Base-by-base conservation (phyloP, 1,139 yeast species). In the Candida anutae region DNA sequence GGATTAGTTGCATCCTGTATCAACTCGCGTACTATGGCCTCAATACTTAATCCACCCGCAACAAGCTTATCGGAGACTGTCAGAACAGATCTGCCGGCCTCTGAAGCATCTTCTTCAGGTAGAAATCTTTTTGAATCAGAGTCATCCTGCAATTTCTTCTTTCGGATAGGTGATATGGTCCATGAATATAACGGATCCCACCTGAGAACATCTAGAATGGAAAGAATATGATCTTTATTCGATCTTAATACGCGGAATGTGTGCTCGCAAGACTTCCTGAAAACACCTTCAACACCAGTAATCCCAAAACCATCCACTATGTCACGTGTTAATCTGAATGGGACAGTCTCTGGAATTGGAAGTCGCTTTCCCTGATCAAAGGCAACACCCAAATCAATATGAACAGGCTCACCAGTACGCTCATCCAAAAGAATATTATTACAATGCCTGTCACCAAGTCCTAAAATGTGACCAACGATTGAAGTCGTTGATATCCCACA, bases 101-200 rank as follows among this genome's bases (percentile, higher is more conserved):
- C 94, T 4, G 85, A 74, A 1, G 76, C 82, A 32, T 72, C 77
- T 30, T 69, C 69, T 27, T 61, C 66, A 5, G 62, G 55, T 8
- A 10, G 16, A 5, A 6, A 8, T 12, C 47, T 29, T 5, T 33
- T 38, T 2, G 29, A 53, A 5, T 40, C 37, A 13, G 46, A 58
- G 17, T 53, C 62, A 21, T 61, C 69, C 43, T 79, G 85, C 13
- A 79, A 44, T 37, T 66, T 71, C 37, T 66, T 68, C 46, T 65
- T 73, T 32, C 79, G 50, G 10, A 81, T 51, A 0, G 93, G 90
- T 1, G 94, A 80, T 25, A 84, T 62, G 1, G 79, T 74, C 98
- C 98, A 90, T 2, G 83, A 71, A 45, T 88, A 88, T 32, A 93
- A 64, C 0, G 98, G 97, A 63, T 93, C 98, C 70, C 93, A 85